Base-by-base conservation (phyloP, 345 rosid species). In the Eucalyptus cloeziana region DNA sequence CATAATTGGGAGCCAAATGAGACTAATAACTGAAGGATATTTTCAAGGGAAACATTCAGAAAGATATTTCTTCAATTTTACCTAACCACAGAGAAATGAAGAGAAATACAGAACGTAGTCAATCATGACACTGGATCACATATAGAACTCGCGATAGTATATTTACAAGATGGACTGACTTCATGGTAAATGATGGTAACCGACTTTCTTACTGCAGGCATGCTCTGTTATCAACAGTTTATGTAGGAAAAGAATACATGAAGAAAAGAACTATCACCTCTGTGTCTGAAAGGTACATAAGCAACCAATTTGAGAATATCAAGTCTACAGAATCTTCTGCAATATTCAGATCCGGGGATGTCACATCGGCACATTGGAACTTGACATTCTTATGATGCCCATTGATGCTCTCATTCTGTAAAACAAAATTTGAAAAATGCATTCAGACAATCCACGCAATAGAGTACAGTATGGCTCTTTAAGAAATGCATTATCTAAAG, bases 251-350 rank as follows among this genome's bases (percentile, higher is more conserved):
- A 86, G 67, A 51, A 43, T 6, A 10, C 40, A 27, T 5, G 69
- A 76, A 76, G 81, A 50, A 37, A 33, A 51, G 8, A 69, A 88
- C n/a, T 43, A 86, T 71, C 91, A 98, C 99, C 97, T 98, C 99
- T 86, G 93, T 87, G 87, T 98, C 99, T 52, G 99, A 96, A 86
- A 98, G 99, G 94, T 97, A 97, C 99, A 97, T 98, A 11, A 97
- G 97, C 69, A 97, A 95, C 99, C 99, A 97, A 92, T 98, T 97
- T 4, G 99, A 98, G 91, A 98, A 97, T 45, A 97, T 93, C 89
- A 98, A 90, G 92, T 96, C 99, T 90, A 97, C 88, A 22, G 99
- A 96, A 85, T 88, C 97, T 58, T 95, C 93, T 13, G 97, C 52
- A 88, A 98, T 89, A 8, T 91, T 89, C 94, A 98, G 88, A 58